These are phyloP conservation scores for Physaria fendleri DNA, from an alignment of 345 rosid species.

Conservation along the genomic window DNA sequence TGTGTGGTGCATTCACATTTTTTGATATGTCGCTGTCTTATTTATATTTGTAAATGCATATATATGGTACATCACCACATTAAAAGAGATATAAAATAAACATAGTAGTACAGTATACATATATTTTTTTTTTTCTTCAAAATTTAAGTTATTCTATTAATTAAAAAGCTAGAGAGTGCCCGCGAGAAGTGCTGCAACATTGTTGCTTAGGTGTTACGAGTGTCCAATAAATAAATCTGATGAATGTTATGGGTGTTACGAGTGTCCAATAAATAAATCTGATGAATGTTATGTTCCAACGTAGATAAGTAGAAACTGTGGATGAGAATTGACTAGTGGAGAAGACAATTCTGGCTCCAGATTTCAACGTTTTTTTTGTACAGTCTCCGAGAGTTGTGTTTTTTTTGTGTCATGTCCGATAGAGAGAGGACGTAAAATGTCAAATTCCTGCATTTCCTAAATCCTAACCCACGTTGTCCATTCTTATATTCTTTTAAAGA, in stretches of 20 bases:
- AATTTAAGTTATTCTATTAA: too few relatives aligned
- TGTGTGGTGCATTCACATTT: constrained; percentile 10
- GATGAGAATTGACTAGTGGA: constrained; percentile 79
- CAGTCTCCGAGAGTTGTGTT: constrained; percentile 63
- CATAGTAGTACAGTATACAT: too few relatives aligned
- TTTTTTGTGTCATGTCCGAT: constrained; percentile 12
- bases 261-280: too few relatives aligned
- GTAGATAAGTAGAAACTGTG: constrained; percentile 38
- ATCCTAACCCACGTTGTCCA: constrained; percentile 53
- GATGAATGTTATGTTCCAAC: too few relatives aligned
- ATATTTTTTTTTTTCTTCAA: too few relatives aligned
- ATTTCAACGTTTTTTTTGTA: constrained; percentile 58
- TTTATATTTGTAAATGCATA: background rate
- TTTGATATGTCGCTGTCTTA: constrained; percentile 22
- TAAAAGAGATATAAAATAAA: background rate
- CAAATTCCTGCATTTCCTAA: constrained; percentile 62
- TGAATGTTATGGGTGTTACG: too few relatives aligned
- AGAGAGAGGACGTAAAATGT: constrained; percentile 40
- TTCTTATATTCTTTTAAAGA: constrained; percentile 23
- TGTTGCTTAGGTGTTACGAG: constrained; percentile 19
- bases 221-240: constrained; percentile 21
- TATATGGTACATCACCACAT: background rate
- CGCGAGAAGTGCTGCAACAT: constrained; percentile 36
- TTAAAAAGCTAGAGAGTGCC: constrained; percentile 29
- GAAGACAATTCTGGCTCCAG: constrained; percentile 80